Base-by-base conservation (phyloP, 345 rosid species). In the Firmiana major region DNA sequence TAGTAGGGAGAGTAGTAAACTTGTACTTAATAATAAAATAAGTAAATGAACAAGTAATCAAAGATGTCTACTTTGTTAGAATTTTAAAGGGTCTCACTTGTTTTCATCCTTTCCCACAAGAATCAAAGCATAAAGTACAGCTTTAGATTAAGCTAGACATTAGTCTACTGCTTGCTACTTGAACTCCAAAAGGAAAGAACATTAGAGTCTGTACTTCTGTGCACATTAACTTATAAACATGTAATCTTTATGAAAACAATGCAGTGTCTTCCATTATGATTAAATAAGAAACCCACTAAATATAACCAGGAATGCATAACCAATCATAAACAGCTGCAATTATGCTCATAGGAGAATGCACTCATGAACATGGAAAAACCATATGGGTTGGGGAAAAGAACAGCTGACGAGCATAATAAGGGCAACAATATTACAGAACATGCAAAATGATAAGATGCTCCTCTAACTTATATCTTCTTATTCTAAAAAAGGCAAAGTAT, bases 261-360 rank as follows among this genome's bases (percentile, higher is more conserved):
- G 72, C 36, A 67, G n/a, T 21, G 51, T 45, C 54, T 67, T 67
- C 54, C 54, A 67, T 67, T 43, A 45, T 43, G 72, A 45, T 22
- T 22, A 22, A 67, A 12, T 12, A 26, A 13, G 28, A 45, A 67
- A 67, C 5, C 36, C 9, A 48, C 8, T 26, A 48, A 69, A 48
- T 26, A 36, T 46, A 71, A 70, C 24, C 3, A 42, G 60, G 16
- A 70, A 8, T 0, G 15, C 43, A 49, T 49, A 17, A 49, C n/a
- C 53, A 31, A 48, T 70, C 60, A 31, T 28, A 31, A 31, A 31
- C 60, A 28, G 60, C 22, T 31, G 53, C 58, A 42, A 11, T 53
- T 22, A 66, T 67, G 22, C 13, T 45, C 55, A 68, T 13, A 45
- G 38, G 55, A 68, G 38, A 68, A 68, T 68, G 55, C 73, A 45